Percentiles rank a stretch among this genome's conserved stretches.
Conservation (phyloP, 768 basidiomycete species). For the Hemileccinum rubropunctum region DNA sequence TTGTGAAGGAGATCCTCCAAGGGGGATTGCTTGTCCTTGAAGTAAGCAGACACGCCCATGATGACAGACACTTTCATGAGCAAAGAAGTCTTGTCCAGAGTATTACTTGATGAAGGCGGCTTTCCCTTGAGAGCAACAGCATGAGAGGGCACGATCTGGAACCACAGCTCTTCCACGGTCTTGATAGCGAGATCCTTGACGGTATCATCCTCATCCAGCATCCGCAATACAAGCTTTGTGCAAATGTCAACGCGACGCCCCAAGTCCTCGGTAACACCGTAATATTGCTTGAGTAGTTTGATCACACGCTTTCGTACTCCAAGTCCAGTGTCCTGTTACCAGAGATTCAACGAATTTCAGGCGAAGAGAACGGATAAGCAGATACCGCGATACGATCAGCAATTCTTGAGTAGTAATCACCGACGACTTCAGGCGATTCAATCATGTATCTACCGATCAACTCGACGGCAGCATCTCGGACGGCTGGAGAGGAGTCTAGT, state of each 20-base stretch:
- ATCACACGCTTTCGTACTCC: constrained; percentile 94
- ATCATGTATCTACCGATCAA: constrained; percentile 97
- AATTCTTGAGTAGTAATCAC: constrained; percentile 85
- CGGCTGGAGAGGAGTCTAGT: constrained; percentile 87
- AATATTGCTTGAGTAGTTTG: constrained; percentile 86
- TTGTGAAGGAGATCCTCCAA: constrained; percentile 84
- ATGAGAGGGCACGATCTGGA: constrained; percentile 42
- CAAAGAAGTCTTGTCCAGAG: constrained; percentile 52
- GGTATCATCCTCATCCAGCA: constrained; percentile 91
- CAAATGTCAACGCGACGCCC: constrained; percentile 74
- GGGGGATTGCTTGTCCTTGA: constrained; percentile 79
- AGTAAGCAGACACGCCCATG: constrained; percentile 80
- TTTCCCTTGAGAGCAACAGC: constrained; percentile 39
- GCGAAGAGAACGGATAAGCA: constrained; percentile 1
- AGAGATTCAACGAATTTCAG: not conserved
- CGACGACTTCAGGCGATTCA: constrained; percentile 82
- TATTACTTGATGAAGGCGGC: constrained; percentile 24
- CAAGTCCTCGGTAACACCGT: constrained; percentile 58
- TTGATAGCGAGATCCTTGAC: constrained; percentile 93
- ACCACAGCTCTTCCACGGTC: constrained; percentile 91
- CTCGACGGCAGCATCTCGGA: constrained; percentile 96
- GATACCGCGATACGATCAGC: constrained; percentile 87
- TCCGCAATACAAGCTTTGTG: constrained; percentile 74
- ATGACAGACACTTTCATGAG: constrained; percentile 74
- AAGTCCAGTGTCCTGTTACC: constrained; percentile 82